phyloP scores from a whole-genome alignment of 345 rosid species.

The Clausena lansium region DNA sequence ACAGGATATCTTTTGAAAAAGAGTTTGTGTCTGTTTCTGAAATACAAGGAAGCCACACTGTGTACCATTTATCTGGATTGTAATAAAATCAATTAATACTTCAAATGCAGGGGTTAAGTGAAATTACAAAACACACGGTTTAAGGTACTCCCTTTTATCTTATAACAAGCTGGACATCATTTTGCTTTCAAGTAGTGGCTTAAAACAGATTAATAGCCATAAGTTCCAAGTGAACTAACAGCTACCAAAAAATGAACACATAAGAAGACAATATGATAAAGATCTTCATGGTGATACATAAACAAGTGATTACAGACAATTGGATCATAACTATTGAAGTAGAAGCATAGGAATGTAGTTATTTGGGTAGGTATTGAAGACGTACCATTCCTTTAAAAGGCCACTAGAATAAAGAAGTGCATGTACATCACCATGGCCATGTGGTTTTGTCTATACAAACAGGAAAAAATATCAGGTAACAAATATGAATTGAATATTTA shows the following conservation, averaged over 20 bases:
- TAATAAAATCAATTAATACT: neutral
- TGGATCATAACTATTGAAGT: neutral
- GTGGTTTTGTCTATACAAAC: constrained; percentile 80
- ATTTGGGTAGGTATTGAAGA: constrained; percentile 10
- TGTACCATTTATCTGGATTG: neutral
- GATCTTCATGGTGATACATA: neutral
- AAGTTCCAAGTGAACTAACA: neutral
- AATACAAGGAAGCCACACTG: neutral
- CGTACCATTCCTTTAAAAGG: constrained; percentile 67
- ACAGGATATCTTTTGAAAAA: neutral
- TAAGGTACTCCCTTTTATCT: neutral
- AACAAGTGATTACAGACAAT: neutral
- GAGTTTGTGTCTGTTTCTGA: neutral
- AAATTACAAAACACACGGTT: neutral
- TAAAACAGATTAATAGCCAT: neutral
- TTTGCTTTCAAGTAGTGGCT: neutral
- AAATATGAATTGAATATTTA: neutral
- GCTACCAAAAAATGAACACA: neutral
- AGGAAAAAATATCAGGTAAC: constrained; percentile 22
- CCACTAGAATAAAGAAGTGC: constrained; percentile 90
- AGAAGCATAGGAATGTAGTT: constrained; percentile 2
- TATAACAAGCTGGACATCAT: neutral
- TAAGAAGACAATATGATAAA: neutral
- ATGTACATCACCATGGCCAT: constrained; percentile 98
- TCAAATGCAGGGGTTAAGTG: neutral